Evolutionary conservation across 2,329 filamentous ascomycete species (phyloP).

Genomic region (Botrytis deweyae): DNA sequence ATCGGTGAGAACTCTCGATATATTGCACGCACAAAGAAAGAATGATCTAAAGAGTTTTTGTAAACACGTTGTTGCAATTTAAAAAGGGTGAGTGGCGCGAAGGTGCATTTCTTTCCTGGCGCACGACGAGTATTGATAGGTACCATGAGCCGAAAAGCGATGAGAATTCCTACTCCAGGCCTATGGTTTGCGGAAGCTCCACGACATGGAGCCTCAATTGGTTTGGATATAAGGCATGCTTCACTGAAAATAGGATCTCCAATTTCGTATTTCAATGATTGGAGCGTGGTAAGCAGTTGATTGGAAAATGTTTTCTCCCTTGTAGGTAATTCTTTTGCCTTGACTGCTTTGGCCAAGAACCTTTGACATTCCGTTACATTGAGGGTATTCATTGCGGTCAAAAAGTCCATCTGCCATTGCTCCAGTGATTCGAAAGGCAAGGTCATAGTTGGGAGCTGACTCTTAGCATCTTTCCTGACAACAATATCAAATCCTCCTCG

Average conservation of each 20-base stretch:
- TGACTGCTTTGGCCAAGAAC: constrained; percentile 38
- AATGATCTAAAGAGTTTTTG: constrained; percentile 52
- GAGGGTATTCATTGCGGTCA: constrained; percentile 45
- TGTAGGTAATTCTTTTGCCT: constrained; percentile 41
- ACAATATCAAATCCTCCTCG: constrained; percentile 43
- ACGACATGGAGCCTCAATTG: constrained; percentile 46
- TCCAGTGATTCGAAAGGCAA: constrained; percentile 55
- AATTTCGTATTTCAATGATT: constrained; percentile 44
- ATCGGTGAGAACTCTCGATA: constrained; percentile 60
- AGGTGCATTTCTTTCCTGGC: constrained; percentile 53
- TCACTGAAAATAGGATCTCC: constrained; percentile 48
- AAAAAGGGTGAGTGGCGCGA: constrained; percentile 64
- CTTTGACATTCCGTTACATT: constrained; percentile 48
- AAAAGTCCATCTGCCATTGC: constrained; percentile 54
- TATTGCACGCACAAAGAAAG: constrained; percentile 59
- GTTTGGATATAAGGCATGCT: constrained; percentile 46
- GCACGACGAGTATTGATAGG: constrained; percentile 58
- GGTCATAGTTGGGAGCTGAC: constrained; percentile 60
- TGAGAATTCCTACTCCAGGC: constrained; percentile 43
- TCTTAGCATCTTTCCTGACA: constrained; percentile 46
- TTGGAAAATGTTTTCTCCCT: constrained; percentile 47
- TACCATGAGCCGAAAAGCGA: constrained; percentile 60
- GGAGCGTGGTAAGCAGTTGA: constrained; percentile 47
- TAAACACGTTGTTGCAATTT: constrained; percentile 64
- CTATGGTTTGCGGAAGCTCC: constrained; percentile 31